A percentile compares a stretch with the other conserved stretches of the same genome.
Evolutionary conservation across 129 eudicot genomes (phyloP).

Genomic region (Arctium minus): DNA sequence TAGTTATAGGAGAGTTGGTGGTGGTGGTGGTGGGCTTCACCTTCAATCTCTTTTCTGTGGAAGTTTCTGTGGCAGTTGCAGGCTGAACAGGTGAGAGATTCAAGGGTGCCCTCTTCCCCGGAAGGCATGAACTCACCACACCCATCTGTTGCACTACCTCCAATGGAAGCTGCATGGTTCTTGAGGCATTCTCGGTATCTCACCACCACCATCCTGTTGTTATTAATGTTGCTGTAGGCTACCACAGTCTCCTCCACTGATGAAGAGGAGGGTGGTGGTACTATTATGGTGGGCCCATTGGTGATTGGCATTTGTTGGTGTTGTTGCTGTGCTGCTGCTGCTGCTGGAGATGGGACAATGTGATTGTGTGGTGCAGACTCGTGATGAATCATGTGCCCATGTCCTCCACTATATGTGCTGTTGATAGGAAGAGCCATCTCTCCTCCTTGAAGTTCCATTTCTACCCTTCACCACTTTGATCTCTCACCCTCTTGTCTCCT

Average conservation of each 20-base stretch:
- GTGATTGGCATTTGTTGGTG: slow-evolving; percentile 9
- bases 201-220: slow-evolving; percentile 5
- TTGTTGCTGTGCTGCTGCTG: neutral
- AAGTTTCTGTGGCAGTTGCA: slow-evolving; percentile 76
- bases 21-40: slow-evolving; percentile 15
- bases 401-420: slow-evolving; percentile 34
- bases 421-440: slow-evolving; percentile 56
- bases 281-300: slow-evolving; percentile 4
- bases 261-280: slow-evolving; percentile 2
- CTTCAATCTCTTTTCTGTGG: slow-evolving; percentile 61
- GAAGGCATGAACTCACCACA: slow-evolving; percentile 74
- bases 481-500: neutral
- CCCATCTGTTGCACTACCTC: slow-evolving; percentile 65
- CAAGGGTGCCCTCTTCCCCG: slow-evolving; percentile 54
- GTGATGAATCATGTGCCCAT: slow-evolving; percentile 51
- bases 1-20: neutral
- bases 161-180: slow-evolving; percentile 81
- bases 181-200: slow-evolving; percentile 60
- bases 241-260: neutral
- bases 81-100: slow-evolving; percentile 56
- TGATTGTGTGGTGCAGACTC: slow-evolving; percentile 23
- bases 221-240: neutral
- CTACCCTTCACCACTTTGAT: neutral
- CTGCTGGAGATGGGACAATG: slow-evolving; percentile 26
- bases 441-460: slow-evolving; percentile 44